Base-by-base conservation (phyloP, 2,329 filamentous ascomycete species). In the Eutypella sp. region DNA sequence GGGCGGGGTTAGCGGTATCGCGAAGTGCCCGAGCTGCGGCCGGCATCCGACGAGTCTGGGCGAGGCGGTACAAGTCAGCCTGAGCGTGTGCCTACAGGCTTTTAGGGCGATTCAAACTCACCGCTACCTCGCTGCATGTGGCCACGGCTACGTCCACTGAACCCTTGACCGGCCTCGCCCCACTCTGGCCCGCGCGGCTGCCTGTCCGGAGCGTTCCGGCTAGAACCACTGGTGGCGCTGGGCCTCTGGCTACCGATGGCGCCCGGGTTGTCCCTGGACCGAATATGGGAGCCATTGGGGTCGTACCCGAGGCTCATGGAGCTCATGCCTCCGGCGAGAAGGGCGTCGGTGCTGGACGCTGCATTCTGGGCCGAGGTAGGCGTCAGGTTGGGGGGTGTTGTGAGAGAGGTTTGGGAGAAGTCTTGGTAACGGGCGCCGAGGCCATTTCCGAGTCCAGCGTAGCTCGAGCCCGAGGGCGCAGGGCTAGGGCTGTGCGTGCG, bases 401-500 rank as follows among this genome's bases (percentile, higher is more conserved):
- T 60, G 13, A 65, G 46, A 19, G 61, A 58, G 33, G 52, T 57
- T 46, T 62, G 59, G 13, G 60, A 58, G 46, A 61, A 65, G 46
- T 65, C 60, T 45, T 55, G 54, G 45, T 64, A 65, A 16, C 62
- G 60, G 25, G 57, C 56, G 40, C 67, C 70, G 13, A 81, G 66
- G 37, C 74, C 71, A 48, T 68, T 71, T 25, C 76, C 69, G 27
- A 81, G 62, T 25, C 67, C 63, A 5, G 62, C 66, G 63, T 95
- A 96, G 72, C 89, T 95, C 5, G 89, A 89, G 16, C 89, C 89
- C 11, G 93, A 96, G 7, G 85, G 85, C 3, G 88, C 92, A 5
- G 93, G 92, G 57, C 92, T 97, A 10, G 92, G 92, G 15, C 91
- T 96, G 69, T 95, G 96, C 1, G 91, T 95, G 53, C 92, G 87